A percentile compares a stretch with the other conserved stretches of the same genome.
Evolutionary conservation across 2,329 filamentous ascomycete species (phyloP).

Genomic region (Xylaria sp.): DNA sequence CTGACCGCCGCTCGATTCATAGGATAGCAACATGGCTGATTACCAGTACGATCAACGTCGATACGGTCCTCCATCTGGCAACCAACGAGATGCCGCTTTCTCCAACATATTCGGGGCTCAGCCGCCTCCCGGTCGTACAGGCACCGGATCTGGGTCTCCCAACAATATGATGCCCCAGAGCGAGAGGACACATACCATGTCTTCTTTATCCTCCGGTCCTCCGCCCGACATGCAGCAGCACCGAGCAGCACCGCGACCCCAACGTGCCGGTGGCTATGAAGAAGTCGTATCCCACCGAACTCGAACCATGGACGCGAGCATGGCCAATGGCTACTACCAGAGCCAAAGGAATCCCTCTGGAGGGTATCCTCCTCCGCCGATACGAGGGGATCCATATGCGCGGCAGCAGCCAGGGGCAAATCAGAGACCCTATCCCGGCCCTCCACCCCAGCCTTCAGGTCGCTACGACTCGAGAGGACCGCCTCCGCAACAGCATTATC

Average conservation of each 20-base stretch:
- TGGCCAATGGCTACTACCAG: slow-evolving; percentile 64
- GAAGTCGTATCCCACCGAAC: slow-evolving; percentile 53
- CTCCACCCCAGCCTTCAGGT: slow-evolving; percentile 60
- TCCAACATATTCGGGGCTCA: slow-evolving; percentile 93
- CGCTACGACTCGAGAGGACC: slow-evolving; percentile 72
- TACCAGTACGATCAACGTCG: slow-evolving; percentile 67
- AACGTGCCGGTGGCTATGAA: slow-evolving; percentile 51
- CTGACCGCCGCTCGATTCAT: slow-evolving; percentile 49
- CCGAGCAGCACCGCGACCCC: slow-evolving; percentile 67
- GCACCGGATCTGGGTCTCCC: slow-evolving; percentile 91
- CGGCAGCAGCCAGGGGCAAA: slow-evolving; percentile 61
- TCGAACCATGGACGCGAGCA: slow-evolving; percentile 58
- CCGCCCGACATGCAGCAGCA: slow-evolving; percentile 64
- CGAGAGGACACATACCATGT: slow-evolving; percentile 84
- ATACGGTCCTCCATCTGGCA: slow-evolving; percentile 64
- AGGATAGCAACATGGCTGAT: slow-evolving; percentile 66
- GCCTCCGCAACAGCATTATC: slow-evolving; percentile 60
- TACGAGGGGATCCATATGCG: slow-evolving; percentile 52
- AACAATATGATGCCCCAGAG: slow-evolving; percentile 62
- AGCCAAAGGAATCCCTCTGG: slow-evolving; percentile 63
- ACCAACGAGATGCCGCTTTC: slow-evolving; percentile 92
- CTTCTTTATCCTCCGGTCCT: slow-evolving; percentile 71
- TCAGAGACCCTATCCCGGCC: slow-evolving; percentile 76
- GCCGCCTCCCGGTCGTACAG: slow-evolving; percentile 87
- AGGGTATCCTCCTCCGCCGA: slow-evolving; percentile 53